Evolutionary conservation across 345 rosid genomes (phyloP).

Genomic region (Excoecaria cochinchinensis): DNA sequence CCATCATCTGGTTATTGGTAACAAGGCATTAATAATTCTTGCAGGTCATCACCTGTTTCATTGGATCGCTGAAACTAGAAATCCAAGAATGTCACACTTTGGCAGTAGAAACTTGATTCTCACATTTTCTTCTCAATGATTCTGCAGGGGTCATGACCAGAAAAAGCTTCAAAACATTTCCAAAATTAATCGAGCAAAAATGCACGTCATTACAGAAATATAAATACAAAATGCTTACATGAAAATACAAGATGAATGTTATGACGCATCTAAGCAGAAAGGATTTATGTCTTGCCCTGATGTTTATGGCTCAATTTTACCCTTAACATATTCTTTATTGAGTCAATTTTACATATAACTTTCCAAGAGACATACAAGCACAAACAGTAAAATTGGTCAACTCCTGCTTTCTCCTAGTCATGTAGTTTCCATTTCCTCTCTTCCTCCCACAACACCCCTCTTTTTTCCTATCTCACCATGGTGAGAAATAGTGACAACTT

Average conservation of each 20-base stretch:
- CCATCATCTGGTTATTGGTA: not conserved
- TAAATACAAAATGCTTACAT: not conserved
- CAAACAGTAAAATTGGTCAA: too few species aligned
- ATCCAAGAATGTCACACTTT: not conserved
- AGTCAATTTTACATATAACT: too few species aligned
- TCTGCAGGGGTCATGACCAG: conserved; percentile 21
- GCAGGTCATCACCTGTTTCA: not conserved
- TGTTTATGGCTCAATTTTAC: too few species aligned
- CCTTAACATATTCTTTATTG: too few species aligned
- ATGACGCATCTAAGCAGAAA: not conserved
- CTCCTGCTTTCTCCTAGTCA: too few species aligned
- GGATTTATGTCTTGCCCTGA: not conserved
- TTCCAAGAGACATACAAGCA: too few species aligned
- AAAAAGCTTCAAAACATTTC: not conserved
- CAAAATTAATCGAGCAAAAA: not conserved
- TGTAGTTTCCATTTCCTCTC: too few species aligned
- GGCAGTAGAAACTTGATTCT: conserved; percentile 16
- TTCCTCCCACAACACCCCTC: too few species aligned
- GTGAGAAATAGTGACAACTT: too few species aligned
- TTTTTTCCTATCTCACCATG: too few species aligned
- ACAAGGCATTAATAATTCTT: not conserved
- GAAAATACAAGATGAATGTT: not conserved
- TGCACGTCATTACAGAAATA: too few species aligned
- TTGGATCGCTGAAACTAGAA: not conserved
- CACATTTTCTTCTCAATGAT: conserved; percentile 37